Evolutionary conservation across 306 rosid genomes (phyloP), one percentile per base, ranked within the genome.

Genomic region (Rubus idaeus): DNA sequence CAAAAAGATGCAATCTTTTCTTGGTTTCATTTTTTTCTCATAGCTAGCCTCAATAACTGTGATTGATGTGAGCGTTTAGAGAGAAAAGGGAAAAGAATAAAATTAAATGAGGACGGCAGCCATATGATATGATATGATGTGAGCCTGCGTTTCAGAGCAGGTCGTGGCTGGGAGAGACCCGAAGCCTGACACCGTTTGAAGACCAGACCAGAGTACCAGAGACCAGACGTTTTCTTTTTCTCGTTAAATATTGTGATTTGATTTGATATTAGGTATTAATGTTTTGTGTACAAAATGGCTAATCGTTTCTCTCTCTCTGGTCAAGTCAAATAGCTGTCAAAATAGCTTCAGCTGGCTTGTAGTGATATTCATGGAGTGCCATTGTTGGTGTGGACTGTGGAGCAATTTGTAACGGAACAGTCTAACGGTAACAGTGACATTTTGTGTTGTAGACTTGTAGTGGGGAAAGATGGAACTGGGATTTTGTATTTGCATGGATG

Each of bases 21-120:
- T 30, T 0, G 8, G 44, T 47, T 20, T 49, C 40, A 46, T 49
- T 12, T 5, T 62, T 35, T 62, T 35, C 45, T 60, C 49, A 45
- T 7, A n/a, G 35, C 14, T 14, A 20, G 17, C 57, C 37, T 78
- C 78, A 68, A 63, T 81, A 74, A 85, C 81, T 75, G 81, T 77
- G 83, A 53, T 79, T 85, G 85, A 87, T 83, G 87, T 84, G 87
- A 88, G 79, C 82, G 64, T 76, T 71, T 68, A 75, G 70, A 66
- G 47, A 58, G 45, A 71, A 18, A 26, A 65, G 6, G 74, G 61
- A 68, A 70, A 79, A 61, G 76, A 74, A 55, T 57, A 77, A 37
- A 72, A 46, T 74, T 73, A 50, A 76, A 56, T 45, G 49, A 67
- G 80, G 49, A 46, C 73, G 73, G 73, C 68, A 74, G 76, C 77